phyloP scores from a whole-genome alignment of 148 eudicot genomes.

The Nepenthes gracilis region DNA sequence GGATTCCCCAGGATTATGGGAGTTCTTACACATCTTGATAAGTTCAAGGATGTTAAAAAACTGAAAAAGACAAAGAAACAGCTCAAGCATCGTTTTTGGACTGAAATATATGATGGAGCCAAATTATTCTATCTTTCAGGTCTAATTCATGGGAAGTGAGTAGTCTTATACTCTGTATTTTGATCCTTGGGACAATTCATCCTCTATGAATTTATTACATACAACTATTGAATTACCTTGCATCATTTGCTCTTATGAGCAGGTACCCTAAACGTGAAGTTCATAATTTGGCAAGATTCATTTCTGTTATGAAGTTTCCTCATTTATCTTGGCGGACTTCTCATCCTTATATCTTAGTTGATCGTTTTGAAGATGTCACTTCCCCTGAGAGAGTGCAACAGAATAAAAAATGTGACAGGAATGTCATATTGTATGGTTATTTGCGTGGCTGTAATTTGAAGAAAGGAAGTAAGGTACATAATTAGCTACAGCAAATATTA shows the following conservation, averaged over 20 bases:
- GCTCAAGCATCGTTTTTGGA: slow-evolving; percentile 94
- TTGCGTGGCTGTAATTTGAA: slow-evolving; percentile 92
- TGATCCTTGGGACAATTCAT: background rate
- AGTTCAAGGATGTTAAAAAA: slow-evolving; percentile 85
- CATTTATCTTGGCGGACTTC: slow-evolving; percentile 72
- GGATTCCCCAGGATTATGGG: slow-evolving; percentile 96
- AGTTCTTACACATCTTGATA: slow-evolving; percentile 92
- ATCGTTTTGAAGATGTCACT: slow-evolving; percentile 95
- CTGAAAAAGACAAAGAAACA: slow-evolving; percentile 84
- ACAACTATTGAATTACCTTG: background rate
- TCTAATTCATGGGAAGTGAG: slow-evolving; percentile 89
- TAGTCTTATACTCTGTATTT: background rate
- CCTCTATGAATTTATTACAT: background rate
- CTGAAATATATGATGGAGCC: slow-evolving; percentile 81
- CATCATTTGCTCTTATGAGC: slow-evolving; percentile 5
- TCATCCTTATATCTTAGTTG: slow-evolving; percentile 87
- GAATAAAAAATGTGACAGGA: slow-evolving; percentile 77
- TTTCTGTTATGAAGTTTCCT: slow-evolving; percentile 84
- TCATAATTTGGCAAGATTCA: slow-evolving; percentile 88
- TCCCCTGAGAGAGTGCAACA: slow-evolving; percentile 61
- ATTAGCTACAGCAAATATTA: background rate
- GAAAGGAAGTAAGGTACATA: slow-evolving; percentile 77
- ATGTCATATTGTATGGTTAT: slow-evolving; percentile 80
- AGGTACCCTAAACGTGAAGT: slow-evolving; percentile 85
- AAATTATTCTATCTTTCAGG: slow-evolving; percentile 92